Percentiles rank a stretch among this genome's conserved stretches.
phyloP scores from a whole-genome alignment of 768 basidiomycete genomes.

The Psilocybe tampanensis region DNA sequence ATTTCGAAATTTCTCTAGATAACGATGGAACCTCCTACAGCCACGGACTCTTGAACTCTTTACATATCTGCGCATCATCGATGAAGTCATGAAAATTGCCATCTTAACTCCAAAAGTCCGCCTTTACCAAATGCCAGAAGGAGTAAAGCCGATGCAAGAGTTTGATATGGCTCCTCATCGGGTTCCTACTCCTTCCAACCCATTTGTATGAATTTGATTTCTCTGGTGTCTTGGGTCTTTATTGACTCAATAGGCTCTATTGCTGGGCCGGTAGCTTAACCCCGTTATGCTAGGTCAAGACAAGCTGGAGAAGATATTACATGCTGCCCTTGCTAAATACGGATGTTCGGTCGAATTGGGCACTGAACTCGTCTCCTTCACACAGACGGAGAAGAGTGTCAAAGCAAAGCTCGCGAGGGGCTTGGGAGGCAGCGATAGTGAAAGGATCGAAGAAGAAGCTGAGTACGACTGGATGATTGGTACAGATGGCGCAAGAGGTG shows the following conservation, averaged over 20 bases:
- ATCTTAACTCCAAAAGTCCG: constrained; percentile 28
- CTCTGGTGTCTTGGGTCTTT: not conserved
- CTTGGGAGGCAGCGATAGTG: constrained; percentile 17
- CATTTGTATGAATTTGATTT: constrained; percentile 28
- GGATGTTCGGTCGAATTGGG: constrained; percentile 42
- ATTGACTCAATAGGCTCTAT: not conserved
- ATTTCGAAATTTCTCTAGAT: not conserved
- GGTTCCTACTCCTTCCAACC: constrained; percentile 33
- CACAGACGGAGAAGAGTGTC: constrained; percentile 37
- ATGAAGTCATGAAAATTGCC: constrained; percentile 37
- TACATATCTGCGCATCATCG: constrained; percentile 37
- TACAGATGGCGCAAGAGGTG: constrained; percentile 44
- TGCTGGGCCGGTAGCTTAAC: constrained; percentile 25
- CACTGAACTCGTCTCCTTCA: constrained; percentile 46
- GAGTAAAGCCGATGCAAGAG: constrained; percentile 25
- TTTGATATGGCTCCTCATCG: constrained; percentile 34
- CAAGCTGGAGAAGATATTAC: constrained; percentile 40
- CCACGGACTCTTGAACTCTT: constrained; percentile 49
- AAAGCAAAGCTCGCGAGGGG: constrained; percentile 34
- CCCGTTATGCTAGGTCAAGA: constrained; percentile 38
- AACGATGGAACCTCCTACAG: constrained; percentile 21
- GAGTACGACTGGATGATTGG: constrained; percentile 43
- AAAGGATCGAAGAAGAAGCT: constrained; percentile 29
- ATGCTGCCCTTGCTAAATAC: constrained; percentile 31
- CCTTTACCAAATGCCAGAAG: constrained; percentile 37